phyloP scores from a whole-genome alignment of 2,329 filamentous ascomycete species.

The Plectosphaerella plurivora region DNA sequence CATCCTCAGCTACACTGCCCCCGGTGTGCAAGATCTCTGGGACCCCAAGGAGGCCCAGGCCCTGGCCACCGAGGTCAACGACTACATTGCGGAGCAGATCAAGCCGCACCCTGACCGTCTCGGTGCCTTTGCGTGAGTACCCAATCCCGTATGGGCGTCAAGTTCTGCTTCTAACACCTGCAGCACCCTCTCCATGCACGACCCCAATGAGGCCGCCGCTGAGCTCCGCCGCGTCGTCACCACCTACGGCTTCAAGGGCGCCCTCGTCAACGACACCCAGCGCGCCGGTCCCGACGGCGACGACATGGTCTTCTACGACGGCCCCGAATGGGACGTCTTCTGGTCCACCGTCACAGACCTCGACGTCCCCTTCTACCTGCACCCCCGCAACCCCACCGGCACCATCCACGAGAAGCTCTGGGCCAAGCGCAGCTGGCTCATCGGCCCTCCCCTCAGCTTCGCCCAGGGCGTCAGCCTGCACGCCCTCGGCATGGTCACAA shows the following conservation, averaged over 20 bases:
- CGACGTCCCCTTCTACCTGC: slow-evolving; percentile 61
- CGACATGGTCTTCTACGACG: slow-evolving; percentile 61
- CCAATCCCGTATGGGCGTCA: too few relatives aligned
- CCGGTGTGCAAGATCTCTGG: slow-evolving; percentile 41
- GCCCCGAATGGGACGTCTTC: slow-evolving; percentile 56
- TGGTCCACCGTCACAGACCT: slow-evolving; percentile 55
- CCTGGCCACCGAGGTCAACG: slow-evolving; percentile 36
- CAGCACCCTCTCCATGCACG: slow-evolving; percentile 42
- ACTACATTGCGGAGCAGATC: slow-evolving; percentile 32
- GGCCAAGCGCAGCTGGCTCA: slow-evolving; percentile 53
- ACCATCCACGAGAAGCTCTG: slow-evolving; percentile 53
- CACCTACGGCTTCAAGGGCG: slow-evolving; percentile 58
- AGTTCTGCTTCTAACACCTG: not conserved
- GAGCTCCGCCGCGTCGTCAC: slow-evolving; percentile 51
- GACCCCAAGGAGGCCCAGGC: slow-evolving; percentile 34
- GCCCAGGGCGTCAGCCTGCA: slow-evolving; percentile 57
- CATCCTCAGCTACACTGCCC: slow-evolving; percentile 43
- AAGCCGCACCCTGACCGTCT: slow-evolving; percentile 32
- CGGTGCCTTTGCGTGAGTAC: slow-evolving; percentile 37
- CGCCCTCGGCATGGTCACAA: slow-evolving; percentile 44
- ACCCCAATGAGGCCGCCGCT: slow-evolving; percentile 42
- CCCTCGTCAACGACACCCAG: slow-evolving; percentile 59
- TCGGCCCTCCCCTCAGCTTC: slow-evolving; percentile 56
- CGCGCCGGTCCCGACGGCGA: slow-evolving; percentile 53
- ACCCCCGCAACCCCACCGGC: slow-evolving; percentile 55